A percentile compares a stretch with the other conserved stretches of the same genome.
Conservation (phyloP, 1,139 yeast species). For the Blastobotrys indianensis region DNA sequence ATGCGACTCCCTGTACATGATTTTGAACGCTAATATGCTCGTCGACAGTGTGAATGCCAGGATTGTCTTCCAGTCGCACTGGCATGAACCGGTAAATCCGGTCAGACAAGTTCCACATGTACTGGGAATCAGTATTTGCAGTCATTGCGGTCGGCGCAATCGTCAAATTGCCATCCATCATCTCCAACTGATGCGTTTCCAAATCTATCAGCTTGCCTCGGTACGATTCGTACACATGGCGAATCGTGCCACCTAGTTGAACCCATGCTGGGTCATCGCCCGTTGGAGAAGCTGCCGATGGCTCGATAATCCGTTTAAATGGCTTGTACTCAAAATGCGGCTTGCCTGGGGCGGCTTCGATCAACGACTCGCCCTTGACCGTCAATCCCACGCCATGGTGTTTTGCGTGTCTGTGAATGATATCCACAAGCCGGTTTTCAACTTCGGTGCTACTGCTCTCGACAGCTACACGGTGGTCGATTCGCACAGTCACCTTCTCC, state of each 20-base stretch:
- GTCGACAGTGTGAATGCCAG: conserved; percentile 51
- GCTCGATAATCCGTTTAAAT: conserved; percentile 36
- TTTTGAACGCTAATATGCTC: conserved; percentile 49
- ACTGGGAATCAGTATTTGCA: conserved; percentile 80
- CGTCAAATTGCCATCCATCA: conserved; percentile 28
- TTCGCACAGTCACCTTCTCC: conserved; percentile 49
- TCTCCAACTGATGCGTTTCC: conserved; percentile 17
- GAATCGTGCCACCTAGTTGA: conserved; percentile 49
- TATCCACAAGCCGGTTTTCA: conserved; percentile 35
- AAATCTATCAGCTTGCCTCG: conserved; percentile 22
- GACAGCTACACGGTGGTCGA: conserved; percentile 56
- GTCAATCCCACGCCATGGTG: conserved; percentile 44
- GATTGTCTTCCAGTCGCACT: conserved; percentile 12
- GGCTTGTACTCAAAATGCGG: background rate
- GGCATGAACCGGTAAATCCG: conserved; percentile 70
- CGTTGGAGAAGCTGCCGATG: conserved; percentile 55
- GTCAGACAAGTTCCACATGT: conserved; percentile 68
- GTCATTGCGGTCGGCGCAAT: conserved; percentile 65
- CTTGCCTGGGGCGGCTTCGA: conserved; percentile 4
- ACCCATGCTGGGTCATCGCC: conserved; percentile 46
- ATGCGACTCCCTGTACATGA: conserved; percentile 54
- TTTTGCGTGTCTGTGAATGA: conserved; percentile 40
- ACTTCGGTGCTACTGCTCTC: conserved; percentile 44
- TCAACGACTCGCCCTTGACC: conserved; percentile 7
- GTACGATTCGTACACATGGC: conserved; percentile 52